Evolutionary conservation across 371 early-diverging fungal genomes (phyloP), one percentile per base, ranked within the genome.

Genomic region (Mucor lusitanicus): DNA sequence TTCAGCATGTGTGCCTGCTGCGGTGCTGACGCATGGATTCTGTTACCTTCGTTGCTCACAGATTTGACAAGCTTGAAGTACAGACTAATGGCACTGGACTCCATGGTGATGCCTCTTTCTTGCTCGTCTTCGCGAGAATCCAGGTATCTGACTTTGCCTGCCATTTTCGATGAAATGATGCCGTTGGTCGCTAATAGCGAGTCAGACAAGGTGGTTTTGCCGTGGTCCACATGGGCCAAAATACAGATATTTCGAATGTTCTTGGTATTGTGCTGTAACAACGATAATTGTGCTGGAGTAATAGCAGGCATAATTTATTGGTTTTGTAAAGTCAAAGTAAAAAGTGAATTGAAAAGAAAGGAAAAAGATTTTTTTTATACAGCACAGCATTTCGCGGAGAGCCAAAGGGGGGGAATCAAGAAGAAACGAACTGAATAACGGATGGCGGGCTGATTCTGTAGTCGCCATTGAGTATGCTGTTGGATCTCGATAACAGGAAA

Each of bases 51-150:
- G 2, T 63, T 25, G 37, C 23, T 32, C 15, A 61, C 44, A 0
- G 84, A 70, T 21, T 76, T 70, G 30, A 91, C 75, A 37, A 95
- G 80, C 61, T 92, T 86, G 77, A 96, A 96, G 70, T 92, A 94
- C 6, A 99, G 85, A 35, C 94, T 94, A 63, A 99, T 97, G 1
- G 94, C 97, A 65, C 94, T 93, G 17, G 99, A 92, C 85, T 99
- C 99, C 96, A 99, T 97, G 0, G 99, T 99, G 73, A 99, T 99
- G 23, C 99, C 99, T 50, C 99, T 90, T 75, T 95, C 91, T 79
- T 99, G 99, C 79, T 99, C 99, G 78, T 99, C 99, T 70, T 95
- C 94, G 50, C 99, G 85, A 55, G 93, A 94, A 86, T 99, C 99
- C 57, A 99, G 85, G 68, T 98, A 99, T 32, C 99, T 89, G n/a